Evolutionary conservation across 2,329 filamentous ascomycete species (phyloP).

Genomic region (Gnomoniopsis smithogilvyi): DNA sequence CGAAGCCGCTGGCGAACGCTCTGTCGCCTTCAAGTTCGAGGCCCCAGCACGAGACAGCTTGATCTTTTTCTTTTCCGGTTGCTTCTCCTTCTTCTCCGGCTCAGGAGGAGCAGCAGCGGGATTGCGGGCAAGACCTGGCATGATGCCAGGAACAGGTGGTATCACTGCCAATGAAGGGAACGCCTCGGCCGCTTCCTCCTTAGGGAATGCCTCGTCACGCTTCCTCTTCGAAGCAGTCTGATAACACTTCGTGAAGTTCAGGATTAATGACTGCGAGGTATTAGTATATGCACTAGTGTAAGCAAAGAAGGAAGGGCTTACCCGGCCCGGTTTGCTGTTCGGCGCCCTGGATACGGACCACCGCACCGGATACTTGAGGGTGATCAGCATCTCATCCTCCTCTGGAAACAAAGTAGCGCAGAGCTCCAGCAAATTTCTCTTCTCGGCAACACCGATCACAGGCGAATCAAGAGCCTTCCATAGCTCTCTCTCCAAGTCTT

Average conservation of each 20-base stretch:
- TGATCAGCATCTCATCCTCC: constrained; percentile 43
- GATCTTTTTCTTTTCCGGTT: constrained; percentile 31
- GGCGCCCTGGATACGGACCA: constrained; percentile 33
- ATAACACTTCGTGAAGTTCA: constrained; percentile 22
- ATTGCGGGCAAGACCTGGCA: not conserved
- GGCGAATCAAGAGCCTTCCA: constrained; percentile 49
- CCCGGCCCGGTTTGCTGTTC: constrained; percentile 6
- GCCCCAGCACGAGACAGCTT: constrained; percentile 18
- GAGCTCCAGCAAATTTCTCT: constrained; percentile 48
- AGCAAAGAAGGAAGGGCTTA: not conserved
- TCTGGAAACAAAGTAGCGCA: constrained; percentile 48
- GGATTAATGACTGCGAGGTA: constrained; percentile 11
- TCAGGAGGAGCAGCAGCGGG: constrained; percentile 18
- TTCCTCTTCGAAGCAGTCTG: constrained; percentile 38
- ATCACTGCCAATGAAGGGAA: not conserved
- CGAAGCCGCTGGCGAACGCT: constrained; percentile 3
- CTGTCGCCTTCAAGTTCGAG: not conserved
- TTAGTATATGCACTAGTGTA: not conserved
- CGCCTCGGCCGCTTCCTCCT: not conserved
- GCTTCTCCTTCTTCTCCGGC: constrained; percentile 22
- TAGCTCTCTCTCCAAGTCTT: constrained; percentile 40
- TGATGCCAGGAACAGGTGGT: not conserved
- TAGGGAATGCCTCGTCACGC: constrained; percentile 33
- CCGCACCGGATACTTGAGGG: constrained; percentile 43
- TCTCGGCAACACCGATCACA: constrained; percentile 43